Conservation (phyloP, 75 land plant genomes). For the Picea sitchensis region DNA sequence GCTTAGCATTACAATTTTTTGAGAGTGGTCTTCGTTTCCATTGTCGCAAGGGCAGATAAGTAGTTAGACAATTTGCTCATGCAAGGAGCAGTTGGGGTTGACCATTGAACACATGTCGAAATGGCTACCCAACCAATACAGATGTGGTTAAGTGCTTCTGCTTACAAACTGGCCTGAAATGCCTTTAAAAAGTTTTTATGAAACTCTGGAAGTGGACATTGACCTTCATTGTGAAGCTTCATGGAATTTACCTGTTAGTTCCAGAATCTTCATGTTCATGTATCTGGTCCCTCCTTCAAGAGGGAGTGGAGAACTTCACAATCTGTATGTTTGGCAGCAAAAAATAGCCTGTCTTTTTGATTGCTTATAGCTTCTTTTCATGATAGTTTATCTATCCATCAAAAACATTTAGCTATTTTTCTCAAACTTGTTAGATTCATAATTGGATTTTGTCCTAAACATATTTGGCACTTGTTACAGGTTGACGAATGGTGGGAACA, state of each 20-base stretch:
- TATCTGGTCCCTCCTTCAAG: neutral
- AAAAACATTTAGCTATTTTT: neutral
- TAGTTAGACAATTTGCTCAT: too few species aligned
- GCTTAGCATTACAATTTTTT: neutral
- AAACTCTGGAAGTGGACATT: too few species aligned
- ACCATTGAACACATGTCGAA: too few species aligned
- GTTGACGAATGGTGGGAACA: constrained; percentile 99
- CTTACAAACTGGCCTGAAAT: too few species aligned
- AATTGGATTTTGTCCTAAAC: neutral
- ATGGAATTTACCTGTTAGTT: too few species aligned
- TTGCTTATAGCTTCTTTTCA: neutral
- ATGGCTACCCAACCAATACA: too few species aligned
- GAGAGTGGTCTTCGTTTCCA: neutral
- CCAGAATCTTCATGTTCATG: neutral
- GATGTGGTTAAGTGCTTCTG: too few species aligned
- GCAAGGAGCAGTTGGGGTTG: too few species aligned
- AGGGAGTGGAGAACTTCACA: neutral
- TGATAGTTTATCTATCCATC: neutral
- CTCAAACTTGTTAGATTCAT: neutral
- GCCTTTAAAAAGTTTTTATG: too few species aligned
- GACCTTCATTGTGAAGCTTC: too few species aligned
- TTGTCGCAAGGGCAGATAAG: too few species aligned
- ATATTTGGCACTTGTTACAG: constrained; percentile 35
- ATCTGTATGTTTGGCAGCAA: neutral
- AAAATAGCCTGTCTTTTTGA: neutral